These are phyloP conservation scores for Wickerhamiella azymoides DNA, from an alignment of 805 yeast genomes.

Conservation along the genomic window DNA sequence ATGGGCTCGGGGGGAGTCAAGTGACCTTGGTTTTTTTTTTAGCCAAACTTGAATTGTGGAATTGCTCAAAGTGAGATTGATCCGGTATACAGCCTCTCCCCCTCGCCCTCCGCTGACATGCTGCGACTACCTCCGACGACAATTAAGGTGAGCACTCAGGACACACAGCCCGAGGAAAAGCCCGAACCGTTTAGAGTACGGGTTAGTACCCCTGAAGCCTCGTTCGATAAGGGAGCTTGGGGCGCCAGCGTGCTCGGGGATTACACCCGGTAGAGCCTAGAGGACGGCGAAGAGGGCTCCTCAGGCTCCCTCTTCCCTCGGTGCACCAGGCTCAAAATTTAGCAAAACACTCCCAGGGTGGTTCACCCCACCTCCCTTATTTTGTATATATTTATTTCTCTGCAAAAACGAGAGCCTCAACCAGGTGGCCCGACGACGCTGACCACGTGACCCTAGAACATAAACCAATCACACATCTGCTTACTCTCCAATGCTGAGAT, in stretches of 20 bases:
- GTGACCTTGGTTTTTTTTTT: not conserved
- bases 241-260: no score
- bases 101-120: constrained; percentile 27
- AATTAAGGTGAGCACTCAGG: constrained; percentile 50
- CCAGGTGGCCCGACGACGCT: not conserved
- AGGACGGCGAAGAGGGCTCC: no score
- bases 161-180: constrained; percentile 23
- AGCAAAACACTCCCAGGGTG: no score
- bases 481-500: constrained; percentile 14
- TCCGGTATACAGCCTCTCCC: no score
- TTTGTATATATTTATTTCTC: no score
- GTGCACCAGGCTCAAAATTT: no score
- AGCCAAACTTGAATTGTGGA: no score
- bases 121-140: constrained; percentile 52
- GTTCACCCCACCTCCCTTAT: no score
- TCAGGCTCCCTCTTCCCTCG: no score
- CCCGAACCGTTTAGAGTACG: not conserved
- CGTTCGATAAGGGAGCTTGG: not conserved
- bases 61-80: no score
- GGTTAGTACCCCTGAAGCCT: constrained; percentile 3
- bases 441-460: not conserved
- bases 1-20: not conserved
- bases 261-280: no score
- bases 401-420: no score
- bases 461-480: constrained; percentile 8